Percentiles rank a stretch among this genome's conserved stretches.
Conservation (phyloP, 257 asterid genomes). For the Catharanthus roseus region DNA sequence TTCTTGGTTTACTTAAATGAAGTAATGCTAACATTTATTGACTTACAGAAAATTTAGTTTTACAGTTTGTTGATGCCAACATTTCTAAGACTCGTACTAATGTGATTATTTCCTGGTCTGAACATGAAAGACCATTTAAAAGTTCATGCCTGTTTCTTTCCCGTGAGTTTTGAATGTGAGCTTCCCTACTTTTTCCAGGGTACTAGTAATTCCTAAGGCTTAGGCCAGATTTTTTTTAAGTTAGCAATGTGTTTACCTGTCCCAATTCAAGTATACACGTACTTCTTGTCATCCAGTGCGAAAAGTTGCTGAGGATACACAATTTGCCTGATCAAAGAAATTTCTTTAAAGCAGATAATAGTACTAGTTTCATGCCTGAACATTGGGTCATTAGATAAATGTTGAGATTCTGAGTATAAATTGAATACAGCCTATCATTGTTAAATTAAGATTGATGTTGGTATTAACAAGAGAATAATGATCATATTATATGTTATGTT, state of each 20-base stretch:
- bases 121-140: neutral
- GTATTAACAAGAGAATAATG: neutral
- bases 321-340: neutral
- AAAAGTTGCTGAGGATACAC: neutral
- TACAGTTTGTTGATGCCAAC: neutral
- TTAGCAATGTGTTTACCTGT: neutral
- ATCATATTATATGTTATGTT: neutral
- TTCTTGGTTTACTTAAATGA: too few relatives aligned
- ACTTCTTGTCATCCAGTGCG: neutral
- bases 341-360: neutral
- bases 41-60: neutral
- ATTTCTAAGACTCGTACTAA: neutral
- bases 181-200: neutral
- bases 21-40: too few relatives aligned
- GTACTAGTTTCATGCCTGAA: neutral
- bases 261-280: neutral
- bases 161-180: neutral
- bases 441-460: neutral
- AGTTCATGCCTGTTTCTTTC: neutral
- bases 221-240: too few relatives aligned
- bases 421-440: neutral
- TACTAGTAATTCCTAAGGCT: neutral
- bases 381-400: neutral
- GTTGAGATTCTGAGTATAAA: neutral
- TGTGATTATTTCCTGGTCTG: neutral